phyloP scores from a whole-genome alignment of 1,139 yeast genomes.

The Yamadazyma diddensiae region DNA sequence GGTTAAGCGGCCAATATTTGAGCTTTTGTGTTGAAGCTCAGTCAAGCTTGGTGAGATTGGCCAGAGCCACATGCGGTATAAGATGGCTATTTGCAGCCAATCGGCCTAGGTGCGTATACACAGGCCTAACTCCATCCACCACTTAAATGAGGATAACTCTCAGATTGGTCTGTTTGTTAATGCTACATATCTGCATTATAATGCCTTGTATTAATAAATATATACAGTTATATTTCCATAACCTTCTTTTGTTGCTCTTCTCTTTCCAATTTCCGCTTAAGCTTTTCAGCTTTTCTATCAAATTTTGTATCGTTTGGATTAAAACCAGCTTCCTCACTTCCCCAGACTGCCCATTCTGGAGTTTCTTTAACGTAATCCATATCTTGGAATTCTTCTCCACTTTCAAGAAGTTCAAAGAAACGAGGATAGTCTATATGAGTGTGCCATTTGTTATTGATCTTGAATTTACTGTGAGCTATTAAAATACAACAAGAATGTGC shows the following conservation, averaged over 20 bases:
- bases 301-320: conserved; percentile 78
- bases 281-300: conserved; percentile 65
- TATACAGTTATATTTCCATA: conserved; percentile 9
- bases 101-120: too few species aligned
- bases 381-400: conserved; percentile 66
- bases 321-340: conserved; percentile 82
- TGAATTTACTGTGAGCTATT: conserved; percentile 73
- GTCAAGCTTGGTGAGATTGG: too few species aligned
- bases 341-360: conserved; percentile 91
- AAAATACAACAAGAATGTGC: conserved; percentile 93
- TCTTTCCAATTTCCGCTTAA: conserved; percentile 42
- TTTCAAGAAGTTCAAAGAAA: conserved; percentile 67
- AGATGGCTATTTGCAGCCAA: too few species aligned
- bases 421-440: conserved; percentile 84
- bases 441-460: conserved; percentile 72
- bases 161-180: too few species aligned
- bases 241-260: conserved; percentile 25
- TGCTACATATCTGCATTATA: too few species aligned
- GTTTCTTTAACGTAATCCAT: conserved; percentile 80
- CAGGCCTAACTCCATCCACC: too few species aligned
- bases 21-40: too few species aligned
- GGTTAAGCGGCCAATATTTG: too few species aligned
- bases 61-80: too few species aligned
- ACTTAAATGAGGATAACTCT: too few species aligned
- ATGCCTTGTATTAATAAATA: too few species aligned